Evolutionary conservation across 208 protist genomes (phyloP).

Genomic region (Sergeia podlipaevii): DNA sequence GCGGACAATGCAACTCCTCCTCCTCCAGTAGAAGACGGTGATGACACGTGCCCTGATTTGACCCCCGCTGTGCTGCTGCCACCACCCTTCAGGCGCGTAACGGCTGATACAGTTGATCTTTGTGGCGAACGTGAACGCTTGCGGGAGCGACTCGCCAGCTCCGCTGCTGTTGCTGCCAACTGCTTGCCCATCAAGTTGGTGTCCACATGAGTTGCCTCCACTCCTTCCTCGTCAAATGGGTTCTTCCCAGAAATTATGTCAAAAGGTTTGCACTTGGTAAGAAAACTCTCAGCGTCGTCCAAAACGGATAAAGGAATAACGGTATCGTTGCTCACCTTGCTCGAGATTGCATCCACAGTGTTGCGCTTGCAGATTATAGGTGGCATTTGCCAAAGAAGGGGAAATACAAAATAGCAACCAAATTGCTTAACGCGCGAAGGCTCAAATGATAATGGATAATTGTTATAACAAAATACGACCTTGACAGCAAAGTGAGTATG

Average conservation of each 20-base stretch:
- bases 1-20: background rate
- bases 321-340: conserved; percentile 45
- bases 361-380: conserved; percentile 17
- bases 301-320: conserved; percentile 50
- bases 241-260: conserved; percentile 64
- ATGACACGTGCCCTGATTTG: no score
- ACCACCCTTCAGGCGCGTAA: conserved; percentile 4
- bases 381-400: background rate
- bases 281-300: conserved; percentile 26
- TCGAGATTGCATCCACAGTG: conserved; percentile 47
- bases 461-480: no score
- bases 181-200: no score
- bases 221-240: conserved; percentile 27
- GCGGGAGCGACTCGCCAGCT: background rate
- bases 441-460: no score
- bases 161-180: background rate
- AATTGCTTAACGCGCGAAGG: no score
- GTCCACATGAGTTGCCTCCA: background rate
- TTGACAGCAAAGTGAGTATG: no score
- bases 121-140: background rate
- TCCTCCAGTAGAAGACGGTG: background rate
- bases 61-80: background rate
- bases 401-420: background rate
- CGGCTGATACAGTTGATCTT: background rate
- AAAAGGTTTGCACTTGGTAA: conserved; percentile 42